Percentiles rank a stretch among this genome's conserved stretches.
These are phyloP conservation scores for Trametes meyenii DNA, from an alignment of 768 basidiomycete genomes.

Conservation along the genomic window DNA sequence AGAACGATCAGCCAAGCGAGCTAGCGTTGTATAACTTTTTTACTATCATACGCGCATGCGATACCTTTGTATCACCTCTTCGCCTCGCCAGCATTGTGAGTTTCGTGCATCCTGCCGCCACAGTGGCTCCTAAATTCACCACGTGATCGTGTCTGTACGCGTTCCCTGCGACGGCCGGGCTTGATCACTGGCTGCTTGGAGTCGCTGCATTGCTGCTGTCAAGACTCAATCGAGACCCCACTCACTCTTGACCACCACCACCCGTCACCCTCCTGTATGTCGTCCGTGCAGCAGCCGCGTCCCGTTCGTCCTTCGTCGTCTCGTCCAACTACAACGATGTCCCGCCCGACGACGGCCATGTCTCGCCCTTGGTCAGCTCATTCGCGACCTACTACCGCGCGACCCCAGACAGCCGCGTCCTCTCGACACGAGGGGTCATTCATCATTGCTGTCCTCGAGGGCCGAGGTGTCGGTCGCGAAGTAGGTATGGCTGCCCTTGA, in stretches of 20 bases:
- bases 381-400: slow-evolving; percentile 57
- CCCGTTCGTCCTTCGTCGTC: background rate
- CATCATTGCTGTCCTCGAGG: slow-evolving; percentile 73
- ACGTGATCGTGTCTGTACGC: too few relatives aligned
- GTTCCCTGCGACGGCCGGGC: too few relatives aligned
- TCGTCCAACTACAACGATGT: slow-evolving; percentile 6
- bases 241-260: background rate
- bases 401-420: slow-evolving; percentile 69
- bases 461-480: slow-evolving; percentile 77
- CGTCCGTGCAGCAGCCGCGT: background rate
- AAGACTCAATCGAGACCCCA: too few relatives aligned
- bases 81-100: too few relatives aligned
- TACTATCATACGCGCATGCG: too few relatives aligned
- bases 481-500: slow-evolving; percentile 89
- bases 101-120: too few relatives aligned
- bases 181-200: too few relatives aligned
- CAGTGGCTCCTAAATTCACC: too few relatives aligned
- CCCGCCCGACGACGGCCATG: slow-evolving; percentile 29
- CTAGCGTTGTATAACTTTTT: too few relatives aligned
- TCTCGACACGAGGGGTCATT: slow-evolving; percentile 60
- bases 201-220: too few relatives aligned
- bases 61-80: too few relatives aligned
- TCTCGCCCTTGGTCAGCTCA: slow-evolving; percentile 57
- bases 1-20: too few relatives aligned
- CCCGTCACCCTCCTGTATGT: background rate